These are phyloP conservation scores for Lentinula lateritia DNA, from an alignment of 768 basidiomycete species.

Conservation along the genomic window DNA sequence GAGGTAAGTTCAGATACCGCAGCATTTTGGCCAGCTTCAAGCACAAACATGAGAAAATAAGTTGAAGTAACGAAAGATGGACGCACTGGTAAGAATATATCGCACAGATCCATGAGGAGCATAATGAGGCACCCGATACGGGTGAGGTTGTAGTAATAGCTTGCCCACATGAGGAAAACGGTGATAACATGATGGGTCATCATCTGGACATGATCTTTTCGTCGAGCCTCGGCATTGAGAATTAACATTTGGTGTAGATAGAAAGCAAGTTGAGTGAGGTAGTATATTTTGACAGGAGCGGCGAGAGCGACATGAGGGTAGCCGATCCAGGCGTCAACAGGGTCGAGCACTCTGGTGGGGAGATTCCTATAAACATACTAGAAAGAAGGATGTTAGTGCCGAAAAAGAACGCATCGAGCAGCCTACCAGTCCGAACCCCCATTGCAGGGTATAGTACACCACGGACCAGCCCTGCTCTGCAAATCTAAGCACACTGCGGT, in stretches of 20 bases:
- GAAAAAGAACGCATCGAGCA: constrained; percentile 6
- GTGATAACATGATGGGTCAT: constrained; percentile 94
- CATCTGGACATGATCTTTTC: constrained; percentile 96
- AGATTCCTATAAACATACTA: constrained; percentile 79
- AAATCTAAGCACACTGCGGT: constrained; percentile 77
- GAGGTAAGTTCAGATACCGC: constrained; percentile 67
- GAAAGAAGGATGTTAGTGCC: constrained; percentile 10
- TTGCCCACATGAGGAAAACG: constrained; percentile 64
- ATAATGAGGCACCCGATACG: constrained; percentile 87
- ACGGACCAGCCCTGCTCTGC: constrained; percentile 94
- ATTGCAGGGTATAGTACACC: constrained; percentile 74
- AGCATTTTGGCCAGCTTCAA: constrained; percentile 88
- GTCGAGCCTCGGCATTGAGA: constrained; percentile 85
- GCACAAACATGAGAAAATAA: background rate
- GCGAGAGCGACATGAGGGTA: constrained; percentile 84
- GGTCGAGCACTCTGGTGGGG: constrained; percentile 60
- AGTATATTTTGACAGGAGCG: constrained; percentile 85
- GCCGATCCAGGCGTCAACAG: constrained; percentile 62
- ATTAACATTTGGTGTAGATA: constrained; percentile 91
- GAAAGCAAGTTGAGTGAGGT: constrained; percentile 79
- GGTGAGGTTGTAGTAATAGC: constrained; percentile 81
- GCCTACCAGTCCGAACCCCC: constrained; percentile 79
- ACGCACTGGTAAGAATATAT: constrained; percentile 88
- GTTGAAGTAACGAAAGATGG: background rate
- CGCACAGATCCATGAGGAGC: constrained; percentile 91